Evolutionary conservation across 768 basidiomycete genomes (phyloP).

Genomic region (Trametes maxima): DNA sequence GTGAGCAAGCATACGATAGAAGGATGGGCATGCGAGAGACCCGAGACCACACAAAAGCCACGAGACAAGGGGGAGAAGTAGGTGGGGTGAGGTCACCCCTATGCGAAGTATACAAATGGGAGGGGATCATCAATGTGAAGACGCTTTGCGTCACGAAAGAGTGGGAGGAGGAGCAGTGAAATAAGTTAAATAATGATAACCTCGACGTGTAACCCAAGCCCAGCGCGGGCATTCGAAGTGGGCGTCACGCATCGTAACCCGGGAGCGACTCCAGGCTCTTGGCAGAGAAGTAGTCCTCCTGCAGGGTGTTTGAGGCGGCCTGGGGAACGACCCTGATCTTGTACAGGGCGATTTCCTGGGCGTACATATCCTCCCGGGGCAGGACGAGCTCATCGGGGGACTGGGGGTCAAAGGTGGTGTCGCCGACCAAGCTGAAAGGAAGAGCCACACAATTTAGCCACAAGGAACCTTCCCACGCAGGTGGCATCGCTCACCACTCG

Average conservation of each 20-base stretch:
- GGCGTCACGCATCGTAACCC: not conserved
- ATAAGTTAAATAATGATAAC: too few species aligned
- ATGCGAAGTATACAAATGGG: too few species aligned
- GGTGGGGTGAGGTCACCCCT: too few species aligned
- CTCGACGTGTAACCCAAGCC: too few species aligned
- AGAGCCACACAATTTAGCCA: not conserved
- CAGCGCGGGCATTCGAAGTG: too few species aligned
- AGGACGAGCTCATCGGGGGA: not conserved
- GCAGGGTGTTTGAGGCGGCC: not conserved
- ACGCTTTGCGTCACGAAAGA: too few species aligned
- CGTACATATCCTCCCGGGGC: not conserved
- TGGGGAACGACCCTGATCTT: conserved; percentile 5
- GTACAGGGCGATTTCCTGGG: conserved; percentile 3
- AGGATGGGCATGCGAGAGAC: too few species aligned
- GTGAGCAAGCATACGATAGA: too few species aligned
- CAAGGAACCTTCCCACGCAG: not conserved
- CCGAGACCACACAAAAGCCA: too few species aligned
- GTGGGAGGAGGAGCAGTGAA: too few species aligned
- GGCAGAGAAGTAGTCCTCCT: conserved; percentile 6
- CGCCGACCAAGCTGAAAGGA: not conserved
- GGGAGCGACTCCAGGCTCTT: not conserved
- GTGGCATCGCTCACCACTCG: not conserved
- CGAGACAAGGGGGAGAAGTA: too few species aligned
- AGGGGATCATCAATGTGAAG: too few species aligned
- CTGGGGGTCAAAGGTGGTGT: not conserved